Evolutionary conservation across 345 rosid genomes (phyloP).

Genomic region (Eucalyptus tenuipes): DNA sequence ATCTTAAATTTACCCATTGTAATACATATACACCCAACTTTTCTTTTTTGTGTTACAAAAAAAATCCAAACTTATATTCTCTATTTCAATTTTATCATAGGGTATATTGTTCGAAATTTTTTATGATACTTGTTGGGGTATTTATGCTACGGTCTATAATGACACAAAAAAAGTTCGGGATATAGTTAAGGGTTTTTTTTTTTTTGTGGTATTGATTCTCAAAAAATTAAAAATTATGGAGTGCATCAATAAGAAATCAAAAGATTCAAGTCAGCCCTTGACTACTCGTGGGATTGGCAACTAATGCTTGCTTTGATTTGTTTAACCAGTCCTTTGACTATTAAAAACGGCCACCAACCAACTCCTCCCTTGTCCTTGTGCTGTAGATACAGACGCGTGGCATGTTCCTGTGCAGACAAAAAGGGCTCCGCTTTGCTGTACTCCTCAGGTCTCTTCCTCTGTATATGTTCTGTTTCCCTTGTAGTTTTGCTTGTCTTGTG

Average conservation of each 20-base stretch:
- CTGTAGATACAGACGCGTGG: background rate
- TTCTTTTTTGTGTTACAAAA: too few relatives aligned
- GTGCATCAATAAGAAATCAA: background rate
- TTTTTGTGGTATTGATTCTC: too few relatives aligned
- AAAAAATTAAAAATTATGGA: background rate
- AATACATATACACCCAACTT: background rate
- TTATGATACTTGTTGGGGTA: too few relatives aligned
- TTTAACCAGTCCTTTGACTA: background rate
- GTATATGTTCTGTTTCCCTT: background rate
- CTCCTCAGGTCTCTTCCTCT: background rate
- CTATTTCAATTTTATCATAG: rapidly evolving
- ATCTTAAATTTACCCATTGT: too few relatives aligned
- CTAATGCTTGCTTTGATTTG: background rate
- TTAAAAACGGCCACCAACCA: background rate
- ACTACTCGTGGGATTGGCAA: background rate
- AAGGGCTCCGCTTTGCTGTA: too few relatives aligned
- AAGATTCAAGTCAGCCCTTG: background rate
- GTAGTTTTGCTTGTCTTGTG: background rate
- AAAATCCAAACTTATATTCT: background rate
- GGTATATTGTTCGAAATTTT: too few relatives aligned
- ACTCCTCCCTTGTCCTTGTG: background rate
- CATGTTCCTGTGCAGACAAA: background rate
- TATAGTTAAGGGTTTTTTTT: background rate
- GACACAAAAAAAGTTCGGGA: background rate
- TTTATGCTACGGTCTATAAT: too few relatives aligned